Conservation (phyloP, 202 grass and related monocot genomes). For the Dendrocalamus latiflorus region DNA sequence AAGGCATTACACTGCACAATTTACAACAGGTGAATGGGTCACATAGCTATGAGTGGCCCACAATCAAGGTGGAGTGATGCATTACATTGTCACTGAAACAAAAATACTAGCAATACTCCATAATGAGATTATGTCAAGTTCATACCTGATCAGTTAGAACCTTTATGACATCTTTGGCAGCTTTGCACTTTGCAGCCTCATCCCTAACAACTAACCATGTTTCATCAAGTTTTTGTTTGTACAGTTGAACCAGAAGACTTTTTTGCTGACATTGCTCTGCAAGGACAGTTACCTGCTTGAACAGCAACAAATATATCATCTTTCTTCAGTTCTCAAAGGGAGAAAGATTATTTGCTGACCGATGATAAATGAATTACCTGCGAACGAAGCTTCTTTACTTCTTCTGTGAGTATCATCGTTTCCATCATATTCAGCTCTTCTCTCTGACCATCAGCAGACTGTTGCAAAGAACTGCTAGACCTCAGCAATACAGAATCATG, state of each 20-base stretch:
- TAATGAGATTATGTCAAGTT: neutral
- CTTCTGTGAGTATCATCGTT: constrained; percentile 49
- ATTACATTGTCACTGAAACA: neutral
- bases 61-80: neutral
- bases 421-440: constrained; percentile 45
- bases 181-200: constrained; percentile 79
- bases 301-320: neutral
- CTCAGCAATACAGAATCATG: constrained; percentile 8
- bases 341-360: neutral
- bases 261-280: constrained; percentile 60
- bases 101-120: neutral
- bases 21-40: neutral
- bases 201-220: constrained; percentile 77
- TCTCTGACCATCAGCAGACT: constrained; percentile 27
- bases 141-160: constrained; percentile 72
- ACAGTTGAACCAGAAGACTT: constrained; percentile 51
- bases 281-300: constrained; percentile 52
- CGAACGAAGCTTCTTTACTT: constrained; percentile 63
- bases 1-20: constrained; percentile 65
- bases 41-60: neutral
- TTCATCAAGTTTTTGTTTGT: constrained; percentile 82
- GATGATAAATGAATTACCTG: constrained; percentile 42
- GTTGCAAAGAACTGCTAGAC: constrained; percentile 14
- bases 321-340: neutral
- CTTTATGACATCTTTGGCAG: constrained; percentile 78